These are phyloP conservation scores for Malassezia restricta DNA, from an alignment of 1,284 basidiomycete genomes.

Conservation along the genomic window DNA sequence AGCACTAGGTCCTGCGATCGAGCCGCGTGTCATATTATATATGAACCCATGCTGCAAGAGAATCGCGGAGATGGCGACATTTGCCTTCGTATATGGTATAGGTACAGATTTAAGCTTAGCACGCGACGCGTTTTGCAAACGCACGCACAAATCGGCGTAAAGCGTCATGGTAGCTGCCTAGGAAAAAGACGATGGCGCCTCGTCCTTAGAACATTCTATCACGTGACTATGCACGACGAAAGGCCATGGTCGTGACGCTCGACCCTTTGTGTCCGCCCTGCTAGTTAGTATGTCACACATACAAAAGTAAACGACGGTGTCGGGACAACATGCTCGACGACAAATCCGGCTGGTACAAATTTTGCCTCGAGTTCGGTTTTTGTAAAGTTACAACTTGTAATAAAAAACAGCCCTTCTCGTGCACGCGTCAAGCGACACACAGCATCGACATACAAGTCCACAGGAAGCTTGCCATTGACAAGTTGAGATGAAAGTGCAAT, in stretches of 20 bases:
- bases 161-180: constrained; percentile 46
- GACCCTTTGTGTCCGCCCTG: constrained; percentile 28
- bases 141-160: constrained; percentile 64
- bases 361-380: constrained; percentile 60
- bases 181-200: not conserved
- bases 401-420: constrained; percentile 62
- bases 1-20: constrained; percentile 57
- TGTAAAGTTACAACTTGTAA: constrained; percentile 78
- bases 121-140: constrained; percentile 73
- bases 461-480: constrained; percentile 53
- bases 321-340: constrained; percentile 28
- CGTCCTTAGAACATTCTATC: not conserved
- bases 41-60: constrained; percentile 76
- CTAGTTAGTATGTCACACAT: constrained; percentile 2
- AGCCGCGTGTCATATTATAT: constrained; percentile 66
- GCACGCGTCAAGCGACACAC: constrained; percentile 50
- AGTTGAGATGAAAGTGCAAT: constrained; percentile 64
- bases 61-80: constrained; percentile 67
- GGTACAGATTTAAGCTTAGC: constrained; percentile 63
- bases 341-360: constrained; percentile 49
- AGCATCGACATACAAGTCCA: constrained; percentile 56
- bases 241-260: constrained; percentile 29
- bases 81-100: constrained; percentile 66
- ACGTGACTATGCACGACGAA: constrained; percentile 18
- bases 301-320: constrained; percentile 34